Evolutionary conservation across 352 stramenopile species (phyloP).

Genomic region (Pythium utonaiense): DNA sequence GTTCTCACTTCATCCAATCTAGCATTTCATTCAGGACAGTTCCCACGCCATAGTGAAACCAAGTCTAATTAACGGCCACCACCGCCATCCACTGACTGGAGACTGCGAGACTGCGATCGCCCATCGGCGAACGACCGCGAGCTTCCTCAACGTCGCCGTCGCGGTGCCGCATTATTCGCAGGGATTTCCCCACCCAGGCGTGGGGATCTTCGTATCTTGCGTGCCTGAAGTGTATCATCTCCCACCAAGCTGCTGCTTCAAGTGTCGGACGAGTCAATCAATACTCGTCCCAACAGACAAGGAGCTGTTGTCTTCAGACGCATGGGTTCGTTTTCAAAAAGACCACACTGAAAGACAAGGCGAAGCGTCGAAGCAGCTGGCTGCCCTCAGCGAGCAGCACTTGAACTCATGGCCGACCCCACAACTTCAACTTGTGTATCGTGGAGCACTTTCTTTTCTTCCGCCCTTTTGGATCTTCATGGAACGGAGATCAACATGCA

Average conservation of each 20-base stretch:
- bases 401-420: not conserved
- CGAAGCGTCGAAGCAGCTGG: too few species aligned
- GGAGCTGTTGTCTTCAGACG: too few species aligned
- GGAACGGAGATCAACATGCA: not conserved
- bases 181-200: too few species aligned
- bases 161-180: too few species aligned
- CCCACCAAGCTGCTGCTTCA: too few species aligned
- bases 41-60: not conserved
- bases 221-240: too few species aligned
- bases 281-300: too few species aligned
- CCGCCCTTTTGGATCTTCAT: not conserved
- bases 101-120: not conserved
- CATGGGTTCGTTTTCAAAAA: too few species aligned
- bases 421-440: not conserved
- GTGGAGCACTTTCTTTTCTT: not conserved
- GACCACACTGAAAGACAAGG: too few species aligned
- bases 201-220: too few species aligned
- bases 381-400: too few species aligned
- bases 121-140: not conserved
- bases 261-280: too few species aligned
- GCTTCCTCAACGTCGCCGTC: not conserved
- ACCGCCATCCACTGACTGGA: not conserved
- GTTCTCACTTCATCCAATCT: not conserved
- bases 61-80: conserved; percentile 11
- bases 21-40: not conserved